Base-by-base conservation (phyloP, 2,329 filamentous ascomycete species). In the Cladophialophora bantiana region DNA sequence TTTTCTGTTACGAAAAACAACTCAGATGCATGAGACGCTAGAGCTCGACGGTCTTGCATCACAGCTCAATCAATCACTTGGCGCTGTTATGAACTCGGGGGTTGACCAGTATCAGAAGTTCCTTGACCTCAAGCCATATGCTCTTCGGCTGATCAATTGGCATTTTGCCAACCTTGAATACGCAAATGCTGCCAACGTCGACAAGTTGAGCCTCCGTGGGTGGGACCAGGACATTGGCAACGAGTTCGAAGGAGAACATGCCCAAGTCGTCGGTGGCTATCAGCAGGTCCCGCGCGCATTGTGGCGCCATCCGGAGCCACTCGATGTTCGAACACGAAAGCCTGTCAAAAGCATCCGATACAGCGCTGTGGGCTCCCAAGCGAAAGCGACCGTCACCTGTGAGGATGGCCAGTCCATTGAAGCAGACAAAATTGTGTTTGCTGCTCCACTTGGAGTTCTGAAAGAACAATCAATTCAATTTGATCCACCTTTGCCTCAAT, bases 141-240 rank as follows among this genome's bases (percentile, higher is more conserved):
- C 99, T 74, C 89, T 96, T 78, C 88, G 95, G 54, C 83, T 99
- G 15, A 85, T 98, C 74, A 99, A 97, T 75, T 99, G 95, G 95
- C 96, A 99, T 78, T 91, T 97, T 77, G 96, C 96, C 71, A 99
- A 99, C 75, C 85, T 99, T 13, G 95, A 99, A 78, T 99, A 99
- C 76, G 96, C 94, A 69, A 99, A 98, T 77, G 95, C 95, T 1
- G 92, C 89, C 1, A 96, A 93, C 71, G 88, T 97, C 62, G 89
- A 91, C 71, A 90, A 91, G 69, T 86, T 99, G 18, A 98, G 94
- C 77, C 86, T 99, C 13, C 88, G 90, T 7, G 90, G 94, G 0
- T 98, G 96, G 92, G 96, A 99, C 78, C 93, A 99, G 74, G 96
- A 99, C 75, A 93, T 94, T 58, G 95, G 95, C 0, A 97, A 99